Evolutionary conservation across 2,329 filamentous ascomycete species (phyloP), one percentile per base, ranked within the genome.

Genomic region (Teratosphaeriaceae sp.): DNA sequence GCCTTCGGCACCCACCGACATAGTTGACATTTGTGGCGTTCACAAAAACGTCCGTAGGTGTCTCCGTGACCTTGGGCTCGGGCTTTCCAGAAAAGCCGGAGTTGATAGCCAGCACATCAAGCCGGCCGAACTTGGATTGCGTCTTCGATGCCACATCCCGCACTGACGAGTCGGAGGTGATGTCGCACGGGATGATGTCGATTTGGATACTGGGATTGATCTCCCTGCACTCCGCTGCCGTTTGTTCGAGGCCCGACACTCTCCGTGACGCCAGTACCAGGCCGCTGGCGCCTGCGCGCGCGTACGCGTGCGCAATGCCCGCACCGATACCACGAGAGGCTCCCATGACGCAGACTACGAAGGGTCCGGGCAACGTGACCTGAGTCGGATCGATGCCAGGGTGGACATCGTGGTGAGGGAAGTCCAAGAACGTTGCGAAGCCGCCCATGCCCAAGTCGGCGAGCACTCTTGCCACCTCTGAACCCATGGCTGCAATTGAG

Each of bases 301-400:
- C 60, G 49, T 63, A 67, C 26, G 57, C 44, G 21, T 51, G 46
- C 13, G 62, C 63, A 16, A 66, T 16, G 8, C 29, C 29, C 6
- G 61, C 54, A 11, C 63, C 65, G 19, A 66, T 65, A 15, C 62
- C 63, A 13, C 60, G 51, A 18, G 58, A 60, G 6, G 62, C 64
- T 12, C 64, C 64, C 13, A 67, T 49, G 20, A 67, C 55, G 45
- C 58, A 61, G 27, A 61, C 62, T 12, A 58, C 50, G 45, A 57
- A 67, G 1, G 53, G 48, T 2, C 41, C 42, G 3, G 58, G 54
- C 11, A 66, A 49, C 2, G 31, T 52, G 15, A 45, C 33, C 2
- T 33, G 43, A 12, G 38, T 23, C 5, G 49, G 40, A 23, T 50
- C 45, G 20, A 47, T 46, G 36, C 7, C 11, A 67, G 62, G 45